Conservation (phyloP, 768 basidiomycete species). For the Trametes coccinea region DNA sequence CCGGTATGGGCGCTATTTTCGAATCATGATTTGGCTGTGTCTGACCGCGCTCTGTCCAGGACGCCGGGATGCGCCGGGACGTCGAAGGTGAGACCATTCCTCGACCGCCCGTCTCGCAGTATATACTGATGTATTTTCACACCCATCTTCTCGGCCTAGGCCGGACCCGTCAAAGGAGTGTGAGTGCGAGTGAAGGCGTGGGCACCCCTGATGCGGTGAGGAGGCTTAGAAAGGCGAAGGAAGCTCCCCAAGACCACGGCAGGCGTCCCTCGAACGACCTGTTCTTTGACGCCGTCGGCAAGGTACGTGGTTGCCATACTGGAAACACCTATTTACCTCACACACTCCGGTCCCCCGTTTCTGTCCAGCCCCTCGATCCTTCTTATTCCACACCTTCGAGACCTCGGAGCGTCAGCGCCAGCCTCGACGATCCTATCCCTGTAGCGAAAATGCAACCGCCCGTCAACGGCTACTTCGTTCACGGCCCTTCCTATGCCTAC, state of each 20-base stretch:
- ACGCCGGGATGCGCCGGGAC: conserved; percentile 5
- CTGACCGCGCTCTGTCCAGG: conserved; percentile 11
- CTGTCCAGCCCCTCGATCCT: conserved; percentile 10
- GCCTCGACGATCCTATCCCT: conserved; percentile 15
- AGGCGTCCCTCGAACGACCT: conserved; percentile 40
- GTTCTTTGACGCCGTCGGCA: conserved; percentile 41
- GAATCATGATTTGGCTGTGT: conserved; percentile 7
- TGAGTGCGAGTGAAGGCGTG: conserved; percentile 33
- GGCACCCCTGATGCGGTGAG: conserved; percentile 21
- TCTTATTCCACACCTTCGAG: conserved; percentile 16
- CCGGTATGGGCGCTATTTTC: conserved; percentile 1
- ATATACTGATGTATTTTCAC: not conserved
- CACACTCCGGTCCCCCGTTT: not conserved
- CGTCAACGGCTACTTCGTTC: conserved; percentile 1
- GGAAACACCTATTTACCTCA: conserved; percentile 2
- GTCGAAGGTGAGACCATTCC: conserved; percentile 16
- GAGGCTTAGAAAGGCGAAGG: conserved; percentile 17
- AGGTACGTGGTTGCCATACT: conserved; percentile 18
- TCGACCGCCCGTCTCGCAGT: not conserved
- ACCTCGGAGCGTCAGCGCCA: conserved; percentile 24
- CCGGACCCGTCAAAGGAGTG: conserved; percentile 29
- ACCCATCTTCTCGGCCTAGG: conserved; percentile 24
- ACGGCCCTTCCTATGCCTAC: conserved; percentile 9
- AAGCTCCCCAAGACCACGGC: conserved; percentile 30
- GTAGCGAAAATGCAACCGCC: conserved; percentile 14